These are phyloP conservation scores for Magnaporthales sp. DNA, from an alignment of 2,329 filamentous ascomycete species.

Conservation along the genomic window DNA sequence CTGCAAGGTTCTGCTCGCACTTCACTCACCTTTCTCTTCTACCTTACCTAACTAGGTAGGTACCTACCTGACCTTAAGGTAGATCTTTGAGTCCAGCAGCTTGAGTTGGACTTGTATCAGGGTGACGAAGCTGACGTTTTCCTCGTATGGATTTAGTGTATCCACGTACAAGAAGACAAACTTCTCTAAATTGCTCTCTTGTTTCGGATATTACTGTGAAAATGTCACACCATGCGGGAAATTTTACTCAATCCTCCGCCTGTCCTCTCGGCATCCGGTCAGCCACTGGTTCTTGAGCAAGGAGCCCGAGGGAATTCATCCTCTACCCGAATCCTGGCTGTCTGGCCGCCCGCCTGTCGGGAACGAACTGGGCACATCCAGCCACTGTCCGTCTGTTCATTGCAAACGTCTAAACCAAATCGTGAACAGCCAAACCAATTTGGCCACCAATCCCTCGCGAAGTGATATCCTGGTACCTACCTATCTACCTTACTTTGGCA, in stretches of 20 bases:
- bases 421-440: background rate
- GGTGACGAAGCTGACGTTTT: background rate
- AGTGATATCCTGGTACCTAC: too few species aligned
- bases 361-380: background rate
- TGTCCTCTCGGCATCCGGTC: background rate
- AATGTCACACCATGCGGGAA: background rate
- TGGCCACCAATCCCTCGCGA: too few species aligned
- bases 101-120: background rate
- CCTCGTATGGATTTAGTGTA: background rate
- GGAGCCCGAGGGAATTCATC: too few species aligned
- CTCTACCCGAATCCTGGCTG: too few species aligned
- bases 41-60: background rate
- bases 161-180: background rate
- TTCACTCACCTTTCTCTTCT: background rate
- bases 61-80: too few species aligned
- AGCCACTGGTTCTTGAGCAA: background rate
- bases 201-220: background rate
- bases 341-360: background rate
- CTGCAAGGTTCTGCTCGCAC: background rate
- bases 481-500: background rate
- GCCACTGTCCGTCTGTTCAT: background rate
- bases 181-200: background rate
- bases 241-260: background rate
- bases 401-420: background rate
- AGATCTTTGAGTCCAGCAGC: too few species aligned